Percentiles rank a stretch among this genome's conserved stretches.
Conservation (phyloP, 306 rosid genomes). For the Echinosophora koreensis region DNA sequence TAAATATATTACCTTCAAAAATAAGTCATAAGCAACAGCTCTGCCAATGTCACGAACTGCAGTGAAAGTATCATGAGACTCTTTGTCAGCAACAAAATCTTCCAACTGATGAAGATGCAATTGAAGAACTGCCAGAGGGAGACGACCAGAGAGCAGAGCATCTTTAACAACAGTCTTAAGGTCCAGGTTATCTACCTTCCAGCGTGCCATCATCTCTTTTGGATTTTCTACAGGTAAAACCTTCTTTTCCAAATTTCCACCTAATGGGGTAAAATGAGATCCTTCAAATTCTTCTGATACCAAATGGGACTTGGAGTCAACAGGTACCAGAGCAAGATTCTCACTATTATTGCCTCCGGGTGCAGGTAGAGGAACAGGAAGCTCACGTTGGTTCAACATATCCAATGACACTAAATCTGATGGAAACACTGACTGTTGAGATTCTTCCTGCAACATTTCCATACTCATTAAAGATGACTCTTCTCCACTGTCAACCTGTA, state of each 20-base stretch:
- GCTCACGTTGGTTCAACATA: slow-evolving; percentile 62
- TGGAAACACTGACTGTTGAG: slow-evolving; percentile 60
- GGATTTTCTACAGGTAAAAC: slow-evolving; percentile 79
- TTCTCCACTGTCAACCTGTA: slow-evolving; percentile 72
- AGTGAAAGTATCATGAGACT: slow-evolving; percentile 77
- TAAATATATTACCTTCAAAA: slow-evolving; percentile 76
- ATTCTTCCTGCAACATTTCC: slow-evolving; percentile 65
- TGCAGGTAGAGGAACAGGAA: slow-evolving; percentile 58
- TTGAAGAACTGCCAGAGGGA: slow-evolving; percentile 96
- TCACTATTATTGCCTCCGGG: slow-evolving; percentile 51
- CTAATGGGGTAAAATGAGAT: slow-evolving; percentile 61
- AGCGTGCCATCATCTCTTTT: slow-evolving; percentile 93
- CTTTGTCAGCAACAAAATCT: slow-evolving; percentile 69
- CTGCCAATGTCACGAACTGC: slow-evolving; percentile 97
- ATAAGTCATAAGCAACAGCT: slow-evolving; percentile 94
- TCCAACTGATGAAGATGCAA: slow-evolving; percentile 82
- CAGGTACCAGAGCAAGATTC: slow-evolving; percentile 68
- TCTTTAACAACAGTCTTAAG: slow-evolving; percentile 89
- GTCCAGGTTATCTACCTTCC: slow-evolving; percentile 89
- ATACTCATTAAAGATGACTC: slow-evolving; percentile 51
- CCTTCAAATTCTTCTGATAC: slow-evolving; percentile 61
- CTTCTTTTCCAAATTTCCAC: slow-evolving; percentile 58
- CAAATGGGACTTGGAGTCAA: slow-evolving; percentile 57
- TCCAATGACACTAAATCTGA: slow-evolving; percentile 59
- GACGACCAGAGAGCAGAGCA: slow-evolving; percentile 95